phyloP scores from a whole-genome alignment of 306 rosid species.

The Glycine latifolia region DNA sequence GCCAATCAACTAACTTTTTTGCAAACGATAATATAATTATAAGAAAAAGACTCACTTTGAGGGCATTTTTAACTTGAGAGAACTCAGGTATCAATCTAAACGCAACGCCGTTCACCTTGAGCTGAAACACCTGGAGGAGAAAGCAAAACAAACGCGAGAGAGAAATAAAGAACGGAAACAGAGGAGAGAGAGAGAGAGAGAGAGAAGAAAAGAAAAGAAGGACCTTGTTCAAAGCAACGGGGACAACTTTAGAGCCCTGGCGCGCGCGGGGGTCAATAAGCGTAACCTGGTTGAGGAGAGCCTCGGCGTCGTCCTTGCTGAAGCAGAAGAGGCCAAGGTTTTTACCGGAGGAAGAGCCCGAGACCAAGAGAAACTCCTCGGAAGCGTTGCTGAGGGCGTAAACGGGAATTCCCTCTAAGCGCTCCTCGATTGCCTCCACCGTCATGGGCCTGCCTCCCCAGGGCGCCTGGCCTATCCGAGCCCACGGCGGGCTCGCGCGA shows the following conservation, averaged over 20 bases:
- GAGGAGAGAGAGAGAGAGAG: too few relatives aligned
- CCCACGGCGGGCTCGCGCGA: conserved; percentile 57
- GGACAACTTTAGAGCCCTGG: conserved; percentile 83
- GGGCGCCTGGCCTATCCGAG: conserved; percentile 53
- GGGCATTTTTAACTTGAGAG: conserved; percentile 77
- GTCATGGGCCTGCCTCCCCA: conserved; percentile 51
- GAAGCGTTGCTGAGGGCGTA: conserved; percentile 86
- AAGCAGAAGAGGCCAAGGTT: conserved; percentile 88
- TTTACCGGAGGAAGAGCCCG: conserved; percentile 69
- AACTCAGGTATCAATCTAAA: conserved; percentile 88
- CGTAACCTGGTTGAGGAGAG: conserved; percentile 71
- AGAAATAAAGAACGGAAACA: too few relatives aligned
- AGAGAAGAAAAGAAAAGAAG: too few relatives aligned
- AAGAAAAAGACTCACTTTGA: conserved; percentile 57
- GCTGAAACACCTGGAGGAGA: conserved; percentile 65
- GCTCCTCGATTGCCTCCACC: conserved; percentile 74
- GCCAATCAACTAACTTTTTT: not conserved
- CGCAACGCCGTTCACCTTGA: conserved; percentile 85
- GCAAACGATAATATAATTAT: not conserved
- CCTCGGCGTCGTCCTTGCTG: conserved; percentile 83
- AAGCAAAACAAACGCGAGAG: too few relatives aligned
- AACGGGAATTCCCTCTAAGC: conserved; percentile 87
- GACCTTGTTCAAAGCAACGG: conserved; percentile 82
- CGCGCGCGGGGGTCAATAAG: conserved; percentile 66
- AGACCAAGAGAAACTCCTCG: conserved; percentile 83